Evolutionary conservation across 805 yeast genomes (phyloP).

Genomic region (Nakazawaea ambrosiae): DNA sequence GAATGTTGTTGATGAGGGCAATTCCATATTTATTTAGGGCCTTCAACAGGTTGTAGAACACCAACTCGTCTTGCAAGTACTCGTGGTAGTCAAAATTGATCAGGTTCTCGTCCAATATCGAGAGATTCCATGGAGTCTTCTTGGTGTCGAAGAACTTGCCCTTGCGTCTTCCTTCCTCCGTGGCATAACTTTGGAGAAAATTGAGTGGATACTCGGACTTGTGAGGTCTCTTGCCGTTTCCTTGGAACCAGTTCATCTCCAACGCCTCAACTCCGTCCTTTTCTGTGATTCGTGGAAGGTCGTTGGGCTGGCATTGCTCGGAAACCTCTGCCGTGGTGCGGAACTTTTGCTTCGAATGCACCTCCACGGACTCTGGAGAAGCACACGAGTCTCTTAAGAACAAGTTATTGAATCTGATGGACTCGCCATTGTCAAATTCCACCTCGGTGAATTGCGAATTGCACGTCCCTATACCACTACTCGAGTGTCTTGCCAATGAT

Average conservation of each 20-base stretch:
- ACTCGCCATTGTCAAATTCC: constrained; percentile 6
- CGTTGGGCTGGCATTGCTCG: constrained; percentile 27
- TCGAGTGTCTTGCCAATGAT: background rate
- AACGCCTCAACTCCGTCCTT: constrained; percentile 31
- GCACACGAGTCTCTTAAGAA: constrained; percentile 64
- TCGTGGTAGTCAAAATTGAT: constrained; percentile 29
- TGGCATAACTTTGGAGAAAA: constrained; percentile 40
- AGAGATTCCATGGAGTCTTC: constrained; percentile 32
- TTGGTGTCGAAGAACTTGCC: constrained; percentile 31
- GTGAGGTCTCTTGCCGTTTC: constrained; percentile 21
- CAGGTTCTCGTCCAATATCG: constrained; percentile 19
- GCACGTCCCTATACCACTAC: background rate
- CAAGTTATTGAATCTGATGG: constrained; percentile 35
- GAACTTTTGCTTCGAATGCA: constrained; percentile 49
- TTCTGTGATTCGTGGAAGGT: constrained; percentile 25
- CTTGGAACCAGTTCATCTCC: constrained; percentile 42
- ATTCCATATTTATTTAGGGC: constrained; percentile 52
- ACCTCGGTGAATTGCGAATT: constrained; percentile 8
- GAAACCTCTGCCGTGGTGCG: constrained; percentile 52
- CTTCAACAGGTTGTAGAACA: constrained; percentile 31
- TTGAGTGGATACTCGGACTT: constrained; percentile 32
- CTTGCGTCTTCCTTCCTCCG: constrained; percentile 24
- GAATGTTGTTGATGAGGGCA: constrained; percentile 46
- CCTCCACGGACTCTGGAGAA: constrained; percentile 42
- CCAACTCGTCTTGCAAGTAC: constrained; percentile 28